Base-by-base conservation (phyloP, 768 basidiomycete genomes). In the Lanmaoa pseudosensibilis region DNA sequence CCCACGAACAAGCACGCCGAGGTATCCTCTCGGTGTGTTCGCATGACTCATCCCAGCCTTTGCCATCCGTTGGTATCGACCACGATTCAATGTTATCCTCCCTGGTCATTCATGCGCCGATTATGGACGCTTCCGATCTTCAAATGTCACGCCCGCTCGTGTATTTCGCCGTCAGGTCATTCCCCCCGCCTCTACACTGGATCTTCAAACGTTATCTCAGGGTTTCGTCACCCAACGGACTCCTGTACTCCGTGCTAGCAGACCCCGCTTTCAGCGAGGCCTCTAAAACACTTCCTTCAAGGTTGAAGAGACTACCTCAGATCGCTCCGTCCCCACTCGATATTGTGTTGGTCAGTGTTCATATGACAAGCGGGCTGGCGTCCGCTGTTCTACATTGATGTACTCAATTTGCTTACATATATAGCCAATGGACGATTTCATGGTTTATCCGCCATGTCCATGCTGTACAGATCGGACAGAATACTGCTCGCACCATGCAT, bases 371-470 rank as follows among this genome's bases (percentile, higher is more conserved):
- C 60, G 56, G 68, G 49, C 39, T 46, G 38, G n/a, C 16, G 10
- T 37, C 67, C 55, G 49, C 64, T 48, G 34, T 55, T 45, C 51
- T 25, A 38, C 41, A 46, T 18, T 19, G 19, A 52, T 63, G 60
- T 68, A 68, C 64, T 67, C 52, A 68, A 63, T 41, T 41, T 52
- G 13, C 53, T 58, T 61, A 51, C 46, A 63, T 59, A 62, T 71
- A 66, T 70, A 85, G 83, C 79, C 81, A 45, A 72, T 81, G 73
- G 76, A 80, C 69, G 76, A 81, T 65, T 77, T 76, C 61, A 68
- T 81, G 73, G 76, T 71, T 60, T 73, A 73, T 54, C 71, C 73
- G 27, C 67, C 71, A 12, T 71, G 68, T 55, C 52, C 71, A 53
- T 56, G 56, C 50, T 65, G 71, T 67, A 64, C 58, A 46, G 63